These are phyloP conservation scores for Agaricales sp. DNA, from an alignment of 1,284 basidiomycete species.

Conservation along the genomic window DNA sequence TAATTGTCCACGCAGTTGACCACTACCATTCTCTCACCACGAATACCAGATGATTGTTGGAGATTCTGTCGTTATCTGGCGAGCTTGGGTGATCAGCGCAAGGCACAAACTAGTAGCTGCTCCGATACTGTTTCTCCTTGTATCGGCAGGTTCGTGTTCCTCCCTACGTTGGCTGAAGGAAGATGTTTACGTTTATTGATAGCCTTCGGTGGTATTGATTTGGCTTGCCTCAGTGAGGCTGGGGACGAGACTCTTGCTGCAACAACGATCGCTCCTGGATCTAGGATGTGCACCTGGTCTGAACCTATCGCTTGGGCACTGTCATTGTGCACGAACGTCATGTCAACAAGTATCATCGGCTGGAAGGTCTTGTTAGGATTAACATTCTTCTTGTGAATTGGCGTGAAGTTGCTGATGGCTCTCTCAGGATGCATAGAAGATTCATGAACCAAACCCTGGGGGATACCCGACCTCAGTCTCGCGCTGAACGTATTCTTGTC, in stretches of 20 bases:
- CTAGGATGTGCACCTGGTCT: constrained; percentile 2
- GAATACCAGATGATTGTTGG: constrained; percentile 1
- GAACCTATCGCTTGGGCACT: constrained; percentile 4
- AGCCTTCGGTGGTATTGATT: too few species aligned
- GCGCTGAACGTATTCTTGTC: constrained; percentile 7
- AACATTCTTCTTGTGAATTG: too few species aligned
- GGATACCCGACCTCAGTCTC: neutral
- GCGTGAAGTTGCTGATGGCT: too few species aligned
- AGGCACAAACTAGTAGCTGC: neutral
- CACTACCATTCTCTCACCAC: too few species aligned
- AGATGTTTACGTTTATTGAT: too few species aligned
- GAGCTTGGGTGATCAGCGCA: constrained; percentile 1
- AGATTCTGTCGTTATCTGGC: constrained; percentile 3
- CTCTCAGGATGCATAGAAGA: neutral
- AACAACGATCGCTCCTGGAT: neutral
- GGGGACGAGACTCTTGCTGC: too few species aligned
- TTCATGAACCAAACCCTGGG: neutral
- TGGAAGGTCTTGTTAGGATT: constrained; percentile 2
- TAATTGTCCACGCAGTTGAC: too few species aligned
- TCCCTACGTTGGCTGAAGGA: too few species aligned
- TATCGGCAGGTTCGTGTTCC: neutral
- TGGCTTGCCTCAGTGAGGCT: too few species aligned
- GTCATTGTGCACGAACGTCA: constrained; percentile 1
- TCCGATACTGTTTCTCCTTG: neutral
- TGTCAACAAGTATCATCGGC: neutral